These are phyloP conservation scores for Cyclostephanos invisitatus DNA, from an alignment of 108 stramenopile species.

Conservation along the genomic window DNA sequence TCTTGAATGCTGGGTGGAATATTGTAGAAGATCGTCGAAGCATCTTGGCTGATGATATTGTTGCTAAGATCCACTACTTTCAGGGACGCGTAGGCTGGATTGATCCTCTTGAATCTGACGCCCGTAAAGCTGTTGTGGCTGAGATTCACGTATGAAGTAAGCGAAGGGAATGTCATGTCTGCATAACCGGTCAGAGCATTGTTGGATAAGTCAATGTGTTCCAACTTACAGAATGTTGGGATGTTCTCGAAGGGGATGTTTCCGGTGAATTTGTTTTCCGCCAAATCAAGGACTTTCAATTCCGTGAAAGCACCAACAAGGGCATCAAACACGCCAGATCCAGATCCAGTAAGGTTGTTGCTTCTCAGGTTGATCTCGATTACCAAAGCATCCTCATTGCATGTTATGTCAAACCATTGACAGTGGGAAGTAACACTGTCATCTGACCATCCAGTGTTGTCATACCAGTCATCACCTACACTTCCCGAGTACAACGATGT, in stretches of 20 bases:
- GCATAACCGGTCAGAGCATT: conserved; percentile 24
- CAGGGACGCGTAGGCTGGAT: conserved; percentile 21
- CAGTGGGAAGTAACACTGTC: background rate
- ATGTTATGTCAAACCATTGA: conserved; percentile 24
- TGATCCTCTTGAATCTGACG: conserved; percentile 52
- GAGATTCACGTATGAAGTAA: conserved; percentile 50
- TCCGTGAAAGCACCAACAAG: background rate
- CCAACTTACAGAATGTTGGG: conserved; percentile 43
- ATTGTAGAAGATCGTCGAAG: conserved; percentile 14
- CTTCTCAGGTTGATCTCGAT: conserved; percentile 10
- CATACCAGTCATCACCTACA: conserved; percentile 19
- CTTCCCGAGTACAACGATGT: background rate
- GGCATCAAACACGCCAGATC: too few species aligned
- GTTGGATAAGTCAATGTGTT: conserved; percentile 19
- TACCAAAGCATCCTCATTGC: conserved; percentile 19
- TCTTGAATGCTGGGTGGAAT: conserved; percentile 25
- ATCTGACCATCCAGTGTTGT: conserved; percentile 18
- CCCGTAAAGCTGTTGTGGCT: conserved; percentile 52
- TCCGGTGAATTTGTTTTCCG: conserved; percentile 23
- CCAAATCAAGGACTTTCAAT: conserved; percentile 20
- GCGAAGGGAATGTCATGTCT: conserved; percentile 63
- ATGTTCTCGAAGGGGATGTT: background rate
- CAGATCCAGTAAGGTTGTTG: conserved; percentile 11
- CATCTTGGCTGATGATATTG: conserved; percentile 43
- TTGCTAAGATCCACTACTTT: conserved; percentile 48